Percentiles rank a stretch among this genome's conserved stretches.
phyloP scores from a whole-genome alignment of 441 rosid genomes.

The Populus hybrid region DNA sequence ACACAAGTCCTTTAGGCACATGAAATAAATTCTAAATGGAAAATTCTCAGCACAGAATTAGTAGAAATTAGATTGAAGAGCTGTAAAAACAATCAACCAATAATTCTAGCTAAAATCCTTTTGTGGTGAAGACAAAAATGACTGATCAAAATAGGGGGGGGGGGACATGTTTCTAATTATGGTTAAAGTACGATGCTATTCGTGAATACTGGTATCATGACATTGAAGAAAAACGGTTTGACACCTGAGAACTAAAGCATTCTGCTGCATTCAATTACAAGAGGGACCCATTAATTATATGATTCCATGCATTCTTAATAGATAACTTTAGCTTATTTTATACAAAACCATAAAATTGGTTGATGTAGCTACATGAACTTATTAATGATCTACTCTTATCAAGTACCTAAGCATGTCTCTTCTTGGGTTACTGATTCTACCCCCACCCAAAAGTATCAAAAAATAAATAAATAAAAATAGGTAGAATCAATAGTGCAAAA shows the following conservation, averaged over 20 bases:
- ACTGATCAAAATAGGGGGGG: neutral
- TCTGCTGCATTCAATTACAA: neutral
- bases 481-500: neutral
- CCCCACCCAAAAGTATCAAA: neutral
- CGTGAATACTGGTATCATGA: neutral
- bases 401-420: neutral
- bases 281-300: too few relatives aligned
- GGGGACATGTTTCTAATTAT: neutral
- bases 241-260: neutral
- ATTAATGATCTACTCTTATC: neutral
- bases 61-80: neutral
- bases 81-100: neutral
- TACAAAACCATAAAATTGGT: neutral
- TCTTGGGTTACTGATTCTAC: neutral
- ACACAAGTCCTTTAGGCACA: neutral
- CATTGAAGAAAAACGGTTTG: neutral
- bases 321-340: neutral
- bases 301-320: neutral
- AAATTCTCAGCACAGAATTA: neutral
- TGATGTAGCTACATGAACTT: neutral
- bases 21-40: neutral
- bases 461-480: neutral
- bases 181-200: neutral
- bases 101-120: neutral
- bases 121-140: neutral